Conservation (phyloP, 371 early-diverging fungal genomes). For the Rhizopus sp. region DNA sequence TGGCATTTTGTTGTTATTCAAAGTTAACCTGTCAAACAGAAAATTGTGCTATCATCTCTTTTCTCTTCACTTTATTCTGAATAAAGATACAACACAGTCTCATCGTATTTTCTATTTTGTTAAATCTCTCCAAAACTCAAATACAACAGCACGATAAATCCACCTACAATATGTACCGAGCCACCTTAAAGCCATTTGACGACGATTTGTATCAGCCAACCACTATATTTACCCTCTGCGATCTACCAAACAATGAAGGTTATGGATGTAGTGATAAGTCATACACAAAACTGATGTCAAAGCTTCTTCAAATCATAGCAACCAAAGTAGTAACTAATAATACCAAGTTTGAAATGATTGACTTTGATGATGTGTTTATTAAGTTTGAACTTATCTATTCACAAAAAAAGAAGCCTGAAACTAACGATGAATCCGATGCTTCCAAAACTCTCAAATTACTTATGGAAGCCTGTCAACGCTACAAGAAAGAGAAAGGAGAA, state of each 20-base stretch:
- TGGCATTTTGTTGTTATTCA: too few species aligned
- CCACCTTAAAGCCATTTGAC: conserved; percentile 1
- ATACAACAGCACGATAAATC: not conserved
- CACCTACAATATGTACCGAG: not conserved
- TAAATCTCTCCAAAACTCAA: too few species aligned
- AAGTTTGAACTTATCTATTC: not conserved
- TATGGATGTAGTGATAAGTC: conserved; percentile 4
- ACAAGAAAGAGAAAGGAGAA: not conserved
- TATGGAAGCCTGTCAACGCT: not conserved
- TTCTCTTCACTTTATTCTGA: too few species aligned
- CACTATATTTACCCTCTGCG: conserved; percentile 7
- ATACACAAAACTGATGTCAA: conserved; percentile 2
- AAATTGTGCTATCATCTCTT: too few species aligned
- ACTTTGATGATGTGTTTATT: conserved; percentile 1
- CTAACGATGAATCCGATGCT: not conserved
- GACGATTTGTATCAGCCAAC: not conserved
- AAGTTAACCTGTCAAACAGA: too few species aligned
- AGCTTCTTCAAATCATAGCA: not conserved
- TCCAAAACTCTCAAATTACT: conserved; percentile 1
- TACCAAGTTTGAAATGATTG: conserved; percentile 3
- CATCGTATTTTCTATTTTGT: too few species aligned
- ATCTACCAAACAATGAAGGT: conserved; percentile 3
- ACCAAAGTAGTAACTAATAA: conserved; percentile 3
- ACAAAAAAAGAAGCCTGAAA: conserved; percentile 2
- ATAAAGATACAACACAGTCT: too few species aligned